Conservation (phyloP, 176 grass and related monocot genomes). For the Rhipidocladum racemiflorum region DNA sequence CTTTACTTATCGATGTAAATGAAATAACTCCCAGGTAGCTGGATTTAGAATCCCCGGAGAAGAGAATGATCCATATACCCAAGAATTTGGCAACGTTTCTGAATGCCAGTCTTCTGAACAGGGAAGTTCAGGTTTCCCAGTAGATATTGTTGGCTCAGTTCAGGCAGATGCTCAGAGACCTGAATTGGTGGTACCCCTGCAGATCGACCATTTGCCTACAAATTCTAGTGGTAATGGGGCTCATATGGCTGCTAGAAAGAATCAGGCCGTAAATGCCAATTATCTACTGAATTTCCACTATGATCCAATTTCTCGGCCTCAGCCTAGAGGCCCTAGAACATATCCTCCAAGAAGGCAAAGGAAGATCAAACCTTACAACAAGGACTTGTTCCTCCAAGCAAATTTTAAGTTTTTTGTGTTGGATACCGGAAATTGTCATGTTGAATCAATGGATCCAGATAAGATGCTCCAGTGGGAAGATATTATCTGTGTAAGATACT, state of each 20-base stretch:
- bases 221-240: conserved; percentile 44
- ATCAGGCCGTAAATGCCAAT: conserved; percentile 79
- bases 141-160: conserved; percentile 17
- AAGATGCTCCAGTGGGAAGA: conserved; percentile 99
- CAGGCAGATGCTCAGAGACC: conserved; percentile 12
- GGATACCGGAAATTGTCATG: conserved; percentile 63
- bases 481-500: conserved; percentile 77
- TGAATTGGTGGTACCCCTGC: conserved; percentile 31
- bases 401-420: conserved; percentile 96
- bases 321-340: conserved; percentile 47
- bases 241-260: conserved; percentile 64
- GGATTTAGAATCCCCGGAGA: conserved; percentile 52
- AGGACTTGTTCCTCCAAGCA: conserved; percentile 94
- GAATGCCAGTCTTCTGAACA: conserved; percentile 45
- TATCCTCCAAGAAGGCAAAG: conserved; percentile 75
- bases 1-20: conserved; percentile 23
- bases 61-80: conserved; percentile 42
- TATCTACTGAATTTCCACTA: conserved; percentile 93
- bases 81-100: conserved; percentile 44
- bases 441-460: conserved; percentile 86
- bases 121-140: conserved; percentile 8
- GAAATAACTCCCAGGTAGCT: conserved; percentile 62
- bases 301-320: conserved; percentile 87
- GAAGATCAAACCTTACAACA: conserved; percentile 96
- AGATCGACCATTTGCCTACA: conserved; percentile 30